Evolutionary conservation across 768 basidiomycete genomes (phyloP), one percentile per base, ranked within the genome.

Genomic region (Suillus cothurnatus): DNA sequence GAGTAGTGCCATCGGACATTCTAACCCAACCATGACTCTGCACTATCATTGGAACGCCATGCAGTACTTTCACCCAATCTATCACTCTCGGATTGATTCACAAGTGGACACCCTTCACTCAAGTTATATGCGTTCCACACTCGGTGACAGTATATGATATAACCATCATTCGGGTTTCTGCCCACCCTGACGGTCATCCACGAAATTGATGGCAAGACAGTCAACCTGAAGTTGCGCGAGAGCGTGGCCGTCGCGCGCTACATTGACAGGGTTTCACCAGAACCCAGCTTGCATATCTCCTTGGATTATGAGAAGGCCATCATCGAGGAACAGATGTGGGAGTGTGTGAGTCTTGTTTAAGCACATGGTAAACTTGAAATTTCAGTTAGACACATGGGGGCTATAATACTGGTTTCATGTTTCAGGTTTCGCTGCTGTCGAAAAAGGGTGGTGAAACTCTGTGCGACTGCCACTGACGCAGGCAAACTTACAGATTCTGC

Each of bases 291-390:
- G 38, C 59, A 41, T 53, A 68, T 77, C 50, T 61, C 21, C 0
- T 50, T 68, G 0, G 76, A 71, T 0, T 69, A 73, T 0, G 73
- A 65, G 6, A 68, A 67, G 19, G 59, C 69, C 21, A 0, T 73
- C 57, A 64, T 76, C 65, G 41, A 60, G 0, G 75, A 76, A 61
- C 74, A 75, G 45, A 64, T 76, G 77, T 76, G 76, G 77, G 75
- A 76, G 38, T 78, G 78, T 21, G 76, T 70, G 53, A 71, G 70
- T 14, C 69, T 75, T 11, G 71, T 65, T 1, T 68, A 67, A 3
- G 64, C 70, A 15, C 60, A 77, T 11, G 74, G 76, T 76, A n/a
- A 0, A 69, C 26, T 41, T 14, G 11, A 28, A 41, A 7, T 59
- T 6, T 59, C 28, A 31, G 12, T 31, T 6, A 41, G 26, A 31